A percentile compares a stretch with the other conserved stretches of the same genome.
Conservation (phyloP, 495 filamentous ascomycete genomes). For the Pyrenula aspistea region DNA sequence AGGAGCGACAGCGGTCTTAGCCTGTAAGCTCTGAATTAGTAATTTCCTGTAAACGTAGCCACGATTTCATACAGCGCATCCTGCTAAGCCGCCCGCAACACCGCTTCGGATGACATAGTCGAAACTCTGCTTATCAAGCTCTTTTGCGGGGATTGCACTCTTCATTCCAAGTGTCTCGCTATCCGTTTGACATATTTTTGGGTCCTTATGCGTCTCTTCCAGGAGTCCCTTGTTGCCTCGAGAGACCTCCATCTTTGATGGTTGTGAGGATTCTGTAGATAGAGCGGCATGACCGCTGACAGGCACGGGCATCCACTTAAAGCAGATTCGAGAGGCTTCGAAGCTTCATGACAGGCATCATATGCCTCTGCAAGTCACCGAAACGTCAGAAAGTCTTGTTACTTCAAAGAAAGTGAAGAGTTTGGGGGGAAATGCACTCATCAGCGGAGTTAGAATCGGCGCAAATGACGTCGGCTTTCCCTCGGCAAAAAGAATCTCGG, state of each 20-base stretch:
- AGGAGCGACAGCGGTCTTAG: conserved; percentile 89
- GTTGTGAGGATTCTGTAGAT: conserved; percentile 3
- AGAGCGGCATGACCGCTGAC: conserved; percentile 7
- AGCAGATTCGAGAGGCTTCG: not conserved
- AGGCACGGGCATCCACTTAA: not conserved
- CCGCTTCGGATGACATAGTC: conserved; percentile 76
- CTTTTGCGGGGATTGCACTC: conserved; percentile 14
- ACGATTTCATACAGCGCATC: conserved; percentile 58
- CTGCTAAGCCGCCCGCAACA: conserved; percentile 77
- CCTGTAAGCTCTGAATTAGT: conserved; percentile 35
- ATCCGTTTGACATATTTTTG: conserved; percentile 21
- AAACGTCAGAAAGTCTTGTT: not conserved
- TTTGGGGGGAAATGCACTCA: not conserved
- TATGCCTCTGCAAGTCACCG: not conserved
- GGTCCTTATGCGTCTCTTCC: conserved; percentile 6
- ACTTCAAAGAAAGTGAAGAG: not conserved
- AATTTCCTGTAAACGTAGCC: not conserved
- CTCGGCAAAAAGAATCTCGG: not conserved
- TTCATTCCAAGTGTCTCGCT: conserved; percentile 25
- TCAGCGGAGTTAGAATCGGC: too few species aligned
- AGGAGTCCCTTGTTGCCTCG: not conserved
- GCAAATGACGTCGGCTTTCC: not conserved
- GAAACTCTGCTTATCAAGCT: conserved; percentile 54
- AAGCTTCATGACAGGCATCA: not conserved
- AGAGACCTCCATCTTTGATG: conserved; percentile 7